Conservation (phyloP, 345 rosid genomes). For the Erysimum cheiranthoides region DNA sequence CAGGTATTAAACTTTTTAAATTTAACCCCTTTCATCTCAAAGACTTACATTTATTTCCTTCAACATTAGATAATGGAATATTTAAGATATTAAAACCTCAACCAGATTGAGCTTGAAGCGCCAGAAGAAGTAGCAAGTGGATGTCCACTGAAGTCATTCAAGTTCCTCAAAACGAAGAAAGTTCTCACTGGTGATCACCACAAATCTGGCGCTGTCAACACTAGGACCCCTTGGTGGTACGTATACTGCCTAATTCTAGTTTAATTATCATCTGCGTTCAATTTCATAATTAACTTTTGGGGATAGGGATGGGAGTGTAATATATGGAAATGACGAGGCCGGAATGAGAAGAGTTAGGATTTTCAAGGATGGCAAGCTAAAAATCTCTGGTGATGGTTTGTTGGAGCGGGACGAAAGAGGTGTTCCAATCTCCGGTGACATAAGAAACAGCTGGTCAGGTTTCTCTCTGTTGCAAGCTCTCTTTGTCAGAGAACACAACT, state of each 20-base stretch:
- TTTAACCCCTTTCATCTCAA: neutral
- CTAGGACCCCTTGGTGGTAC: slow-evolving; percentile 89
- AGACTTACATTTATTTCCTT: neutral
- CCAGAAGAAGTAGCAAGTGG: slow-evolving; percentile 57
- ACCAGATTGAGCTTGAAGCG: slow-evolving; percentile 66
- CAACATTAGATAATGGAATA: neutral
- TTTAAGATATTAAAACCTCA: neutral
- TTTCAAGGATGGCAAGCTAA: slow-evolving; percentile 77
- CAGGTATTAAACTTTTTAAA: slow-evolving; percentile 47
- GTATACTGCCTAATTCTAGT: slow-evolving; percentile 19
- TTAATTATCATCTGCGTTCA: neutral
- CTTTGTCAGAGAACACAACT: slow-evolving; percentile 73
- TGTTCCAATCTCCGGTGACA: slow-evolving; percentile 75
- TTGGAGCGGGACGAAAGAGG: slow-evolving; percentile 65
- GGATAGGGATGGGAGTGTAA: slow-evolving; percentile 79
- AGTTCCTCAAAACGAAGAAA: slow-evolving; percentile 62
- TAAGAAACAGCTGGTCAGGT: slow-evolving; percentile 85
- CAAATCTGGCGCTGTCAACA: slow-evolving; percentile 60
- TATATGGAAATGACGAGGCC: slow-evolving; percentile 69
- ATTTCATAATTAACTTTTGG: neutral
- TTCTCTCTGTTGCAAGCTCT: slow-evolving; percentile 74
- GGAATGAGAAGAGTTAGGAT: slow-evolving; percentile 73
- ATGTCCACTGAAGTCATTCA: slow-evolving; percentile 74
- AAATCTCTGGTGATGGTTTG: slow-evolving; percentile 57
- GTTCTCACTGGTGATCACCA: slow-evolving; percentile 47